A percentile compares a stretch with the other conserved stretches of the same genome.
Conservation (phyloP, 1,284 basidiomycete genomes). For the Porogramme epimiltina region DNA sequence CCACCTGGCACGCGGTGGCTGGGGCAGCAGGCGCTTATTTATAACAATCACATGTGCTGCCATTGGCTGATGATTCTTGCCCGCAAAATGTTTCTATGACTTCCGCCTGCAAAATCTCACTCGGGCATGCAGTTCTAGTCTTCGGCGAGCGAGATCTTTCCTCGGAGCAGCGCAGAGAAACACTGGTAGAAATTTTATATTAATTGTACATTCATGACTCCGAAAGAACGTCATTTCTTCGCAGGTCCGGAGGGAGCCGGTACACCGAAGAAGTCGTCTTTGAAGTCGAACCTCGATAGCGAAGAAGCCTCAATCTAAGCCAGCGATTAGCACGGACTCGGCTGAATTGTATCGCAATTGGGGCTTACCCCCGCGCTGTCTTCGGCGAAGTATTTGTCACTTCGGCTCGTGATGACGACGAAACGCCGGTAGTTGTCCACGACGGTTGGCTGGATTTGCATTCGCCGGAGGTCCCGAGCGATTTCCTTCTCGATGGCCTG, state of each 20-base stretch:
- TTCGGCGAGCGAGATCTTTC: too few relatives aligned
- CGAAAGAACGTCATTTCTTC: conserved; percentile 3
- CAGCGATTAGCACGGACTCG: conserved; percentile 1
- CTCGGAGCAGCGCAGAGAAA: too few relatives aligned
- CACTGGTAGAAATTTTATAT: too few relatives aligned
- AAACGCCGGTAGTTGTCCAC: conserved; percentile 63
- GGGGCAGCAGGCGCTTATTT: neutral
- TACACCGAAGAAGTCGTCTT: conserved; percentile 39
- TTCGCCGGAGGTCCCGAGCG: conserved; percentile 40
- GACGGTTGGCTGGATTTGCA: conserved; percentile 59
- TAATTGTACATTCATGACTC: too few relatives aligned
- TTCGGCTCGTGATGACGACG: conserved; percentile 49
- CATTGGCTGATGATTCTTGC: too few relatives aligned
- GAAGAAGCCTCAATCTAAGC: conserved; percentile 42
- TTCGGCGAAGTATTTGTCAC: conserved; percentile 30
- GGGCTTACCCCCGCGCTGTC: conserved; percentile 36
- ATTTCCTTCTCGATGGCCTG: conserved; percentile 43
- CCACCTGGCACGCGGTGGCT: too few relatives aligned
- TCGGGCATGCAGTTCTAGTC: too few relatives aligned
- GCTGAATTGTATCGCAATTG: neutral
- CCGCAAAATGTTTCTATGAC: too few relatives aligned
- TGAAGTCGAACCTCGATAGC: conserved; percentile 40
- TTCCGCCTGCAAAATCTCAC: too few relatives aligned
- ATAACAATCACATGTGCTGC: neutral
- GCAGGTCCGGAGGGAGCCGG: neutral